Base-by-base conservation (phyloP, 441 rosid genomes). In the Populus hybrid region DNA sequence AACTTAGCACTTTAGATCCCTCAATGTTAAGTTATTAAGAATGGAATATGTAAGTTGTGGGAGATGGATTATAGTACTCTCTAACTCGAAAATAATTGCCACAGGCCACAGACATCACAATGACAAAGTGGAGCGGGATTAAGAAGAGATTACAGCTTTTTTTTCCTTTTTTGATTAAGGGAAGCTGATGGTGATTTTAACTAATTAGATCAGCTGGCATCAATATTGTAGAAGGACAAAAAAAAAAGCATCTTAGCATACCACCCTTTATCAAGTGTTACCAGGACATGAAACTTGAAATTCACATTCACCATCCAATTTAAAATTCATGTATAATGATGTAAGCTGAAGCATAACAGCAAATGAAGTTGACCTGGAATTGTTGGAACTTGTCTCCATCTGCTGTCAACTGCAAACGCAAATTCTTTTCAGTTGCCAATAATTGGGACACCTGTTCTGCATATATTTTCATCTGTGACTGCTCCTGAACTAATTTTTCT, bases 321-420 rank as follows among this genome's bases (percentile, higher is more conserved):
- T 21, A 73, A 72, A 8, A 35, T 9, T 24, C 34, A 28, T 46
- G 24, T 3, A 26, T 71, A 36, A 71, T 68, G 61, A 32, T 46
- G 8, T 30, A 34, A 65, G 71, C 2, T 34, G 24, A 34, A 28
- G 21, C 65, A 36, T n/a, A 63, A 28, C 63, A 38, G 59, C 20
- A 26, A 68, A 77, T 73, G 81, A 80, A 79, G 68, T 70, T 69
- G 59, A 94, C 99, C 97, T 95, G 98, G 81, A 95, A 93, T 78
- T 93, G 96, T 82, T 90, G 98, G 84, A 95, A 95, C 71, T 95
- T 95, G 78, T 93, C 98, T 80, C 98, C 99, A 77, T 92, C 99
- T 40, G 93, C 88, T 36, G 96, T 91, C 83, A 92, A 86, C 85
- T 93, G 97, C 84, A 82, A 67, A 73, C 96, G 92, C 86, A 95